Percentiles rank a stretch among this genome's conserved stretches.
phyloP scores from a whole-genome alignment of 441 rosid species.

The Populus hybrid region DNA sequence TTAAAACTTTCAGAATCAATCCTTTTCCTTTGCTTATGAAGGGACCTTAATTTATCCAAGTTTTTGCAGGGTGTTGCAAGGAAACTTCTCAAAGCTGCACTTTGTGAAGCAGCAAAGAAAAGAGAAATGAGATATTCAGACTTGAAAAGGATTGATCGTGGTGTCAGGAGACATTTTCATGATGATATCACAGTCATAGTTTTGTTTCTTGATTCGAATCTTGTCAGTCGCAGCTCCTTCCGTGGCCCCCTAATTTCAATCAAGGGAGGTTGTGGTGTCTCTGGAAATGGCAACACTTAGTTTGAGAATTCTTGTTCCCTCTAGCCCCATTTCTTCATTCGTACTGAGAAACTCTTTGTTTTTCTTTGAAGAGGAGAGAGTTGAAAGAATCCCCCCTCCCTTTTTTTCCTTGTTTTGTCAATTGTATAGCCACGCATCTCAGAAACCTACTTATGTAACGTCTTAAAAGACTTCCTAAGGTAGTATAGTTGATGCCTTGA shows the following conservation, averaged over 20 bases:
- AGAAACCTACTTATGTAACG: constrained; percentile 14
- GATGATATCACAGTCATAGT: no score
- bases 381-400: not conserved
- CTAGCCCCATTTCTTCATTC: constrained; percentile 26
- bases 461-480: constrained; percentile 5
- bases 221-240: no score
- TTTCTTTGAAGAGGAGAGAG: not conserved
- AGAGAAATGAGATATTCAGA: no score
- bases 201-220: no score
- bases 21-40: no score
- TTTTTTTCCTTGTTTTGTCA: not conserved
- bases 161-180: no score
- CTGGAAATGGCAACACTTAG: constrained; percentile 34
- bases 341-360: constrained; percentile 25
- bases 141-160: no score
- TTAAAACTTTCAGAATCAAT: no score
- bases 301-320: constrained; percentile 20
- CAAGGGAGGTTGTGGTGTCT: constrained; percentile 45
- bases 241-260: constrained; percentile 55
- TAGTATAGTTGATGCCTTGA: constrained; percentile 21
- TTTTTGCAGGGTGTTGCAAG: no score
- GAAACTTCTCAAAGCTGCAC: no score
- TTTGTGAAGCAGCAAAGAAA: no score
- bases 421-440: constrained; percentile 32
- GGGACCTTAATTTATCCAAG: no score